These are phyloP conservation scores for Triticum urartu DNA, from an alignment of 176 grass and related monocot genomes.

Conservation along the genomic window DNA sequence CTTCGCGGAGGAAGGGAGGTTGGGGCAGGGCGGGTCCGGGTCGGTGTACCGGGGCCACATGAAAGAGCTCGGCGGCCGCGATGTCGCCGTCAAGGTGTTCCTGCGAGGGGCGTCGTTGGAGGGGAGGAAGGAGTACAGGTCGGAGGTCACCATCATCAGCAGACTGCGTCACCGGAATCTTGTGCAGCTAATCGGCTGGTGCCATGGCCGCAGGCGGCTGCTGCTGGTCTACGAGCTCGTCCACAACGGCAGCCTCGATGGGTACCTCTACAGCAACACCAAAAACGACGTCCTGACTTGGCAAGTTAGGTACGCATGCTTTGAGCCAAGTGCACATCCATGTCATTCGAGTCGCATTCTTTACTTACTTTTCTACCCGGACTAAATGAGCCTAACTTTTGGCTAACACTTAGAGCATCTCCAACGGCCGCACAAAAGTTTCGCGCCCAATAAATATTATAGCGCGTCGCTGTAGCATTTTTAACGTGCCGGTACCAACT, in stretches of 20 bases:
- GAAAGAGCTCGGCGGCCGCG: background rate
- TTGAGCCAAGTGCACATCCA: background rate
- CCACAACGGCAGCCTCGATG: conserved; percentile 54
- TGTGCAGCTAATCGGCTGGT: conserved; percentile 71
- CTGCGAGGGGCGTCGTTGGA: conserved; percentile 33
- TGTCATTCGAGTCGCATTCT: background rate
- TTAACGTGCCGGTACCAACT: too few relatives aligned
- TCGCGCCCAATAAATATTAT: too few relatives aligned
- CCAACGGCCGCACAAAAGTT: too few relatives aligned
- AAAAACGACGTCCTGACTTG: conserved; percentile 24
- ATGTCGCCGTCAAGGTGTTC: conserved; percentile 70
- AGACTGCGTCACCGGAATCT: conserved; percentile 63
- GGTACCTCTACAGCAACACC: conserved; percentile 36
- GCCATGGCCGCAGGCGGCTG: conserved; percentile 43
- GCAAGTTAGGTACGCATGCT: conserved; percentile 32
- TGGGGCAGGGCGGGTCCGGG: conserved; percentile 62
- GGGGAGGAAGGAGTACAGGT: conserved; percentile 55
- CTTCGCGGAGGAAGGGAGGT: conserved; percentile 41
- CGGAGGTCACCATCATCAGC: conserved; percentile 67
- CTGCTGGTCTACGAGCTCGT: conserved; percentile 58
- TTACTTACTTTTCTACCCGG: background rate
- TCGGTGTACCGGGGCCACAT: conserved; percentile 59
- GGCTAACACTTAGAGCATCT: too few relatives aligned
- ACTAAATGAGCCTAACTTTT: background rate
- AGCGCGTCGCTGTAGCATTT: too few relatives aligned